Conservation (phyloP, 208 protist genomes). For the Acanthamoeba healyi region DNA sequence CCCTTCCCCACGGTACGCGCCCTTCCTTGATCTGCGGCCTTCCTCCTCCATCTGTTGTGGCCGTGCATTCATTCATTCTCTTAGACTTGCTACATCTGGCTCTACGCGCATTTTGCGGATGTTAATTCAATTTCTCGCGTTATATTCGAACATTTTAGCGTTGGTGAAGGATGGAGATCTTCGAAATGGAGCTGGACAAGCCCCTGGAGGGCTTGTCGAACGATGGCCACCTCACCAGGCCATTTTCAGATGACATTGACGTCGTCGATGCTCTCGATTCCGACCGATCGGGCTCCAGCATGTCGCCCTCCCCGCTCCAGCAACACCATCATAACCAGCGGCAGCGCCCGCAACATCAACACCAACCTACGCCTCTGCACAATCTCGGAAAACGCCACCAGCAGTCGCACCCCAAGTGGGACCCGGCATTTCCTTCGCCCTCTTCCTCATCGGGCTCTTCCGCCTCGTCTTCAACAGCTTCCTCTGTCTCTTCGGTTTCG, state of each 20-base stretch:
- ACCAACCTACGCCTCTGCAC: background rate
- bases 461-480: background rate
- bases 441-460: background rate
- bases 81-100: too few relatives aligned
- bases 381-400: background rate
- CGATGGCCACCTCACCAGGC: background rate
- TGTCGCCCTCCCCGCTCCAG: background rate
- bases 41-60: background rate
- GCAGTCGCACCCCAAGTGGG: background rate
- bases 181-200: slow-evolving; percentile 28
- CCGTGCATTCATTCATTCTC: too few relatives aligned
- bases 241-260: background rate
- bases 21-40: background rate
- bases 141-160: too few relatives aligned
- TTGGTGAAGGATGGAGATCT: background rate
- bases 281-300: background rate
- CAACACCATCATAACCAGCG: background rate
- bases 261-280: background rate
- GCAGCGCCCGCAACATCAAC: background rate
- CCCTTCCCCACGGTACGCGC: background rate
- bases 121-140: too few relatives aligned
- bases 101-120: too few relatives aligned
- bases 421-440: background rate
- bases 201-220: background rate
- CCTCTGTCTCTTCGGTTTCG: background rate